Evolutionary conservation across 345 rosid species (phyloP).

Genomic region (Eucalyptus sp.): DNA sequence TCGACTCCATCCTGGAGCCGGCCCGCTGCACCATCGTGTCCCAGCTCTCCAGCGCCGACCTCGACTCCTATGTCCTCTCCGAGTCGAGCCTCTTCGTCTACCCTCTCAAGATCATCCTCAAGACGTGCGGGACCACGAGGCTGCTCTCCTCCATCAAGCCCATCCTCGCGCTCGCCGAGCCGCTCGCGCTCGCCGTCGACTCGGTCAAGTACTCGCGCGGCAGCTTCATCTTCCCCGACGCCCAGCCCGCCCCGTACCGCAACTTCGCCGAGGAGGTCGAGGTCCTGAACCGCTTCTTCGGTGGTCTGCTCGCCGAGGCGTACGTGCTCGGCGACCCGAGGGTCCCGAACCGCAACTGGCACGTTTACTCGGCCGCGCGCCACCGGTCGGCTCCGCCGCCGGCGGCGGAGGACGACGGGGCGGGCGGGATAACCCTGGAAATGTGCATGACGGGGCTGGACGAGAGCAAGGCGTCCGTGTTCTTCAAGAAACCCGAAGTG

Average conservation of each 20-base stretch:
- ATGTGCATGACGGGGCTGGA: constrained; percentile 82
- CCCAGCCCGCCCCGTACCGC: constrained; percentile 70
- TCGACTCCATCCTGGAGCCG: constrained; percentile 45
- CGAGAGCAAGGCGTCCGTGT: constrained; percentile 33
- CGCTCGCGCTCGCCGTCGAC: constrained; percentile 29
- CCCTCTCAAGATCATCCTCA: constrained; percentile 47
- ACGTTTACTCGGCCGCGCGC: constrained; percentile 38
- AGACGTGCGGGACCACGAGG: constrained; percentile 79
- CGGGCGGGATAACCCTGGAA: constrained; percentile 33
- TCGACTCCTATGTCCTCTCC: constrained; percentile 77
- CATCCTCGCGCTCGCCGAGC: constrained; percentile 25
- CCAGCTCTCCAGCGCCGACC: constrained; percentile 38
- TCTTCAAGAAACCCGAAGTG: constrained; percentile 25
- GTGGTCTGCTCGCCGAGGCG: constrained; percentile 21
- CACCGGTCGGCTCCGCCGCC: not conserved
- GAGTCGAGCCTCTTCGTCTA: constrained; percentile 73
- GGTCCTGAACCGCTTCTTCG: constrained; percentile 32
- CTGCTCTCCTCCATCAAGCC: constrained; percentile 49
- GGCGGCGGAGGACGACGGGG: not conserved
- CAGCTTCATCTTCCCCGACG: constrained; percentile 64
- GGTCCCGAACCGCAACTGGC: constrained; percentile 37
- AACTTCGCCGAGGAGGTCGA: constrained; percentile 59
- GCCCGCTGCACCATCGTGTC: constrained; percentile 65
- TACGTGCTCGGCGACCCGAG: constrained; percentile 33
- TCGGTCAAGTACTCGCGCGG: constrained; percentile 65